Percentiles rank a stretch among this genome's conserved stretches.
Evolutionary conservation across 2,329 filamentous ascomycete species (phyloP).

Genomic region (Basipetospora chlamydospora): DNA sequence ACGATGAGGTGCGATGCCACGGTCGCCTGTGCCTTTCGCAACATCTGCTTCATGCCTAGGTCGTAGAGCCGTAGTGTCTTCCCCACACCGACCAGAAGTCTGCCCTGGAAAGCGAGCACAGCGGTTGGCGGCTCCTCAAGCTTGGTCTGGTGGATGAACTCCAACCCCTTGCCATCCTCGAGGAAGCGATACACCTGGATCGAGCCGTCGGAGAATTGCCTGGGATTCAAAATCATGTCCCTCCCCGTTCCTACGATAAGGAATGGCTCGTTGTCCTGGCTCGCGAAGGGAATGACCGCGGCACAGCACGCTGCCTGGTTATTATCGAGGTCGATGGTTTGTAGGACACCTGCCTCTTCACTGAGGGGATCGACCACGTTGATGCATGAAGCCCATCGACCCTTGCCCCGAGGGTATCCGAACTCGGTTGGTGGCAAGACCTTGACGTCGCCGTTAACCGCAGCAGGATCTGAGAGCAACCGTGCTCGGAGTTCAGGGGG

Average conservation of each 20-base stretch:
- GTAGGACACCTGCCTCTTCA: slow-evolving; percentile 54
- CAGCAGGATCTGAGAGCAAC: slow-evolving; percentile 55
- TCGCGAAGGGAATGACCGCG: slow-evolving; percentile 71
- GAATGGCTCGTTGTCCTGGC: slow-evolving; percentile 78
- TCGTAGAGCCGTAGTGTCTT: slow-evolving; percentile 78
- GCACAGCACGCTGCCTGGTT: slow-evolving; percentile 88
- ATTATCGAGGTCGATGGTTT: slow-evolving; percentile 67
- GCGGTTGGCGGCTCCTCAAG: slow-evolving; percentile 80
- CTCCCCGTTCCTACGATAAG: slow-evolving; percentile 91
- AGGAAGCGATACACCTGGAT: slow-evolving; percentile 87
- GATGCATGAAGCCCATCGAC: slow-evolving; percentile 93
- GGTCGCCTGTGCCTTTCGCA: slow-evolving; percentile 79
- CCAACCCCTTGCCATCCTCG: slow-evolving; percentile 72
- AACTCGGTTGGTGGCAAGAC: slow-evolving; percentile 63
- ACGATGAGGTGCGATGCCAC: slow-evolving; percentile 74
- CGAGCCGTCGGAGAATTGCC: slow-evolving; percentile 62
- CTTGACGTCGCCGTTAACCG: slow-evolving; percentile 53
- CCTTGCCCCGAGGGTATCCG: slow-evolving; percentile 68
- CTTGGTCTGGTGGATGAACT: slow-evolving; percentile 94
- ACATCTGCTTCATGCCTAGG: slow-evolving; percentile 78
- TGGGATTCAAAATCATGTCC: slow-evolving; percentile 68
- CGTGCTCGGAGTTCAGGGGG: slow-evolving; percentile 63
- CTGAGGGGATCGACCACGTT: slow-evolving; percentile 74
- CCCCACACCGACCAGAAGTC: slow-evolving; percentile 73
- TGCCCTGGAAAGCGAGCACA: slow-evolving; percentile 85